Evolutionary conservation across 768 basidiomycete genomes (phyloP), one percentile per base, ranked within the genome.

Genomic region (Dendrothele bispora): DNA sequence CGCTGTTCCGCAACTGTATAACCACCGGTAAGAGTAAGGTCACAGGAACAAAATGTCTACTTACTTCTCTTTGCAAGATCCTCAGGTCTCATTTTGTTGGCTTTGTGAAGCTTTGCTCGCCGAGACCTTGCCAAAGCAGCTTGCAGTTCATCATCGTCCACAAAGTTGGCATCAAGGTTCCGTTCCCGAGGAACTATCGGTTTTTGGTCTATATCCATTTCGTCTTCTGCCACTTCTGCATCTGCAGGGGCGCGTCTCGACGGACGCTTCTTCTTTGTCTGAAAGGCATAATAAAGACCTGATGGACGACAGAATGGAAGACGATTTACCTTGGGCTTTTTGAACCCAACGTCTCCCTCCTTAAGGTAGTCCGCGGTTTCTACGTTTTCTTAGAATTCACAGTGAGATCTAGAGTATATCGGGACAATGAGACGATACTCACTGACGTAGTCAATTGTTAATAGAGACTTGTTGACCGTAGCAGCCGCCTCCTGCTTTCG

Each of bases 71-170:
- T 73, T 2, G 90, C 91, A 20, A 95, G 70, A 56, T 95, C 85
- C 59, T 97, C 93, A 0, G 91, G 86, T 3, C 85, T 78, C 12
- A 86, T 45, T 58, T 88, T 91, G 61, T 89, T 86, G 18, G 76
- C 55, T 62, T 88, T 91, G 60, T 80, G 82, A 4, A 92, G 73
- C 56, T 89, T 91, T 40, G 87, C 86, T 58, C 88, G 82, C 49
- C 97, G 79, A 49, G 91, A 83, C 8, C 91, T 82, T 28, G 95
- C 86, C 49, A 98, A 75, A 22, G 90, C 91, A 34, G 90, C 89
- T 74, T 98, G 95, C 35, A 99, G 80, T 60, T 99, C 97, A 66
- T 99, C 97, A 65, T 99, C 97, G 69, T 98, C 97, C 54, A 98
- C 87, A 66, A 97, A 91, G 69, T 95, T 95, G 57, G 78, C 75